These are phyloP conservation scores for Boletus speciosus DNA, from an alignment of 768 basidiomycete species.

Conservation along the genomic window DNA sequence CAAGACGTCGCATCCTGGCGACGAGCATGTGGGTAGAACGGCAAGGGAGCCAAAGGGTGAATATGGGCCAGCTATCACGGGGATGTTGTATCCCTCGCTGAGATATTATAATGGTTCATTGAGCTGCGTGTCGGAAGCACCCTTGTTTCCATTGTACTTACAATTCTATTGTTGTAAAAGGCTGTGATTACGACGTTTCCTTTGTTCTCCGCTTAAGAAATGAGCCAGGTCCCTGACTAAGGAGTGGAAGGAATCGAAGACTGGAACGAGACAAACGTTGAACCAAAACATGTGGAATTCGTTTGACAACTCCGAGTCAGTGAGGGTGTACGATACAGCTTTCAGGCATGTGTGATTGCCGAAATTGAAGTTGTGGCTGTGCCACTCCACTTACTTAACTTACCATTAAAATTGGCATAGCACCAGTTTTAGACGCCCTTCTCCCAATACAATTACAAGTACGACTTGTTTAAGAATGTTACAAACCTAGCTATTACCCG, in stretches of 20 bases:
- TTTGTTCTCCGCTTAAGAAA: slow-evolving; percentile 17
- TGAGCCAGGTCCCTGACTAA: background rate
- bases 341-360: background rate
- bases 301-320: background rate
- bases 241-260: background rate
- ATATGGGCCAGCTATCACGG: slow-evolving; percentile 30
- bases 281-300: background rate
- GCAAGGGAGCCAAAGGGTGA: slow-evolving; percentile 11
- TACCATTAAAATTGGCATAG: background rate
- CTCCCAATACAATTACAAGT: no score
- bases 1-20: slow-evolving; percentile 71
- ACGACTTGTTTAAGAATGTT: background rate
- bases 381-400: background rate
- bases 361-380: slow-evolving; percentile 8
- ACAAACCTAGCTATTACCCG: background rate
- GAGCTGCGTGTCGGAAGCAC: slow-evolving; percentile 27
- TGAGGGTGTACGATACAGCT: background rate
- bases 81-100: slow-evolving; percentile 7
- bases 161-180: slow-evolving; percentile 29
- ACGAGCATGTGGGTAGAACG: slow-evolving; percentile 50
- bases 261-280: background rate
- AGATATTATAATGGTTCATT: slow-evolving; percentile 24
- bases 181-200: slow-evolving; percentile 20
- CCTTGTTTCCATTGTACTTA: slow-evolving; percentile 33
- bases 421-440: background rate